Base-by-base conservation (phyloP, 768 basidiomycete species). In the Leccinum subgranulosum region DNA sequence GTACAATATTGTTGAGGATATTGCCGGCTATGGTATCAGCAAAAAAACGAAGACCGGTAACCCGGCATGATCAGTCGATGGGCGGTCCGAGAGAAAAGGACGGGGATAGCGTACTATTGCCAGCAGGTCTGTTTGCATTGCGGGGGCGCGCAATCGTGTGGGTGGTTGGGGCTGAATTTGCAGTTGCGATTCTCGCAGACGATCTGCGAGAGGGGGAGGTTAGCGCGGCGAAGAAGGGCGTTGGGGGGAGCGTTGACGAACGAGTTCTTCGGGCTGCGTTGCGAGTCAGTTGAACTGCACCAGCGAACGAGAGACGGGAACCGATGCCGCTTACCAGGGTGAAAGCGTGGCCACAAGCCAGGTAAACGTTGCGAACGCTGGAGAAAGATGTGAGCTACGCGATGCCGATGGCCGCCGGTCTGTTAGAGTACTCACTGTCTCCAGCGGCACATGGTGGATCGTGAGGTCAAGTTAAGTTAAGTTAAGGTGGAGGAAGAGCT, bases 151-250 rank as follows among this genome's bases (percentile, higher is more conserved):
- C 83, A 84, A 34, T 64, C 68, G 1, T 56, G 56, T 0, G 81
- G 80, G 59, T 85, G 84, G 53, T 69, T 73, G 0, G 82, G 76
- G 51, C 84, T 85, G 64, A 85, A 84, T 56, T 73, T 81, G 70
- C 85, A 86, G 47, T 71, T 73, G 31, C 61, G 59, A 55, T 67
- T 74, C 11, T 77, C 72, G 67, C 84, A 85, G 41, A 64, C 58
- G 45, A 83, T 68, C 84, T 85, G 66, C 39, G n/a, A n/a, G 36
- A 1, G 25, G n/a, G 21, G 48, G 27, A 28, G 23, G 48, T 68
- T 31, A 63, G 31, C 4, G 64, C 36, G 51, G 47, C 19, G 39
- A 25, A 49, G 58, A 50, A 25, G 36, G 19, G 34, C 25, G 45
- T 33, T 6, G 4, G 28, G 15, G 3, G 8, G n/a, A n/a, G 49